phyloP scores from a whole-genome alignment of 805 yeast species.

The Sungouiella blattae region DNA sequence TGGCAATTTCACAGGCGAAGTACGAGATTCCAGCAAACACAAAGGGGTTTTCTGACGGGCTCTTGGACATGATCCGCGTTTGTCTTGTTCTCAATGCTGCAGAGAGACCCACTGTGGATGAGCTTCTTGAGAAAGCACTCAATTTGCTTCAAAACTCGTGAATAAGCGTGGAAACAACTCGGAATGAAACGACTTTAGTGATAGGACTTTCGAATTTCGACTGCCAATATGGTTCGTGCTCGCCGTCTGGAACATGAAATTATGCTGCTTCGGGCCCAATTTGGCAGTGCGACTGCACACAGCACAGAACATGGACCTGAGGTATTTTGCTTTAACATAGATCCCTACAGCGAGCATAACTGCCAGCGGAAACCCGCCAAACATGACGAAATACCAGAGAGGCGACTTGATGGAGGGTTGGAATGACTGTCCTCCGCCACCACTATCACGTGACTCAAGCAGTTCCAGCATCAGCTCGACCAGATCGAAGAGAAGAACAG shows the following conservation, averaged over 20 bases:
- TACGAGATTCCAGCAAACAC: constrained; percentile 55
- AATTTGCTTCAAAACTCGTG: too few relatives aligned
- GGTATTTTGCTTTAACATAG: too few relatives aligned
- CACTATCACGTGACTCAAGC: constrained; percentile 8
- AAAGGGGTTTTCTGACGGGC: constrained; percentile 48
- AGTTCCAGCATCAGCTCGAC: constrained; percentile 1
- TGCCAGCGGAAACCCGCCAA: too few relatives aligned
- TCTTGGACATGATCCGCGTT: constrained; percentile 51
- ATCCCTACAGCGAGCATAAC: too few relatives aligned
- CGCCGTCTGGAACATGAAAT: too few relatives aligned
- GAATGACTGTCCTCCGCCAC: constrained; percentile 56
- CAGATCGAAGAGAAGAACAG: constrained; percentile 3
- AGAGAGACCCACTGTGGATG: constrained; percentile 62
- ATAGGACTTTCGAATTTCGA: too few relatives aligned
- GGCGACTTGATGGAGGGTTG: constrained; percentile 49
- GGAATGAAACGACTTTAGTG: too few relatives aligned
- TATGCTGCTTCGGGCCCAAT: too few relatives aligned
- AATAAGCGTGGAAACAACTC: too few relatives aligned
- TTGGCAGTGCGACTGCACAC: background rate
- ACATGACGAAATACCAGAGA: constrained; percentile 32
- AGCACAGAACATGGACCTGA: too few relatives aligned
- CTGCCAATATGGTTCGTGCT: too few relatives aligned
- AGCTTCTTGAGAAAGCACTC: constrained; percentile 40
- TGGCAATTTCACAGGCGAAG: constrained; percentile 70
- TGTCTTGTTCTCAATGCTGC: constrained; percentile 65